Evolutionary conservation across 1,284 basidiomycete genomes (phyloP), one percentile per base, ranked within the genome.

Genomic region (Ceratobasidium sp.): DNA sequence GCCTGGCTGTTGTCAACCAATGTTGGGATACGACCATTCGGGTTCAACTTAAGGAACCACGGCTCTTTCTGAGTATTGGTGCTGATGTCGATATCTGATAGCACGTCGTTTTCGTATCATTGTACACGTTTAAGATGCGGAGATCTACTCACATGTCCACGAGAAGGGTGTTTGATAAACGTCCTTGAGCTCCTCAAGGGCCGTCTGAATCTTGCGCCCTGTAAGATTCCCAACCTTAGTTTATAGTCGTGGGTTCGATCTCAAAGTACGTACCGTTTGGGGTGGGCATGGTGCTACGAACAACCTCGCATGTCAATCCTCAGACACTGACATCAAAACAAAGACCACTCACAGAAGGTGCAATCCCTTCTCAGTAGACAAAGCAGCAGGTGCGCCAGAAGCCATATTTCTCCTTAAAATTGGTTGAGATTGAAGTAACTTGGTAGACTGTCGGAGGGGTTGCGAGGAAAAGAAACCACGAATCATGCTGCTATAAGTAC

Each of bases 11-110:
- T 69, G 28, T 69, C 64, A 16, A 69, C 64, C 32, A 69, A 41
- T 3, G 64, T 69, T 2, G 64, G 64, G n/a, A 69, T 69, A 30
- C 64, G 64, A 28, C 64, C 64, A 21, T 69, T 69, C 5, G 64
- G 64, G 41, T 69, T 69, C 50, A 69, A 23, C 3, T 35, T 43
- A 13, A 69, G 43, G 64, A 69, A 69, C 64, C 64, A 69, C 13
- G 64, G 64, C 28, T 69, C 64, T n/a, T 69, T 69, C 32, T 69
- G 64, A 21, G 57, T 69, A 52, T 69, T 69, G 1, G 35, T 69
- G 64, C 64, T 57, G 32, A 69, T 69, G 38, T 69, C 64, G 28
- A 69, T 57, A 54, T 69, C 64, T 69, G 32, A 38, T 38, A 63
- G 6, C 3, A 30, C 8, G 8, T 52, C 9, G 26, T 23, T 21